Conservation (phyloP, 331 rosid species). For the Quercus tomentella region DNA sequence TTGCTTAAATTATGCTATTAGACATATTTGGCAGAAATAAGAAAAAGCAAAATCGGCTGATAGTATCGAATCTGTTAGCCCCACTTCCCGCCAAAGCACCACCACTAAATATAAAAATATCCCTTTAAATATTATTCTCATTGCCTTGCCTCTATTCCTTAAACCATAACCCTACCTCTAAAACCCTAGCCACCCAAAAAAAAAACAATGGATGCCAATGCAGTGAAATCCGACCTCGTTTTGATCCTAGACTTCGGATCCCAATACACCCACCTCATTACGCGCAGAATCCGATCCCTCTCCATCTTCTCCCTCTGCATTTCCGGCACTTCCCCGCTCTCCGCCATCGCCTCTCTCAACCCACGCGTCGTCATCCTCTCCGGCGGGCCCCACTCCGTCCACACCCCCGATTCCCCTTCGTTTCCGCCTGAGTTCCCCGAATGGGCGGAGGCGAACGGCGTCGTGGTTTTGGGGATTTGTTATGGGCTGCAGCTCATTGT, state of each 20-base stretch:
- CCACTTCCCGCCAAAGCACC: constrained; percentile 19
- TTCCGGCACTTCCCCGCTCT: constrained; percentile 73
- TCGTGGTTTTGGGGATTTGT: constrained; percentile 78
- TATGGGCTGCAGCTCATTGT: constrained; percentile 90
- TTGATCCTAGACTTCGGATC: constrained; percentile 89
- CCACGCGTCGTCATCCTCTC: constrained; percentile 85
- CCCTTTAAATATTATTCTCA: neutral
- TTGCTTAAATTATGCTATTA: too few relatives aligned
- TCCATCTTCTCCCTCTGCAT: constrained; percentile 86
- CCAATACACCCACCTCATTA: constrained; percentile 95
- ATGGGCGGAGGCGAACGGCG: constrained; percentile 69
- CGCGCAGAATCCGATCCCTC: constrained; percentile 86
- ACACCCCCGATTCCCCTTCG: constrained; percentile 64
- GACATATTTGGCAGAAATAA: too few relatives aligned
- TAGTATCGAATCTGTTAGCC: neutral
- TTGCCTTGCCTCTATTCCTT: neutral
- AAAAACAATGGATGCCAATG: constrained; percentile 49
- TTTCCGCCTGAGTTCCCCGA: constrained; percentile 66
- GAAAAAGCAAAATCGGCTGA: too few relatives aligned
- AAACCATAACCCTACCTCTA: constrained; percentile 12
- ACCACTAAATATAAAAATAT: neutral
- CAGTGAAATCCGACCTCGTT: constrained; percentile 65
- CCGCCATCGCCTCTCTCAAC: constrained; percentile 54
- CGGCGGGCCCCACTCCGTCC: constrained; percentile 98
- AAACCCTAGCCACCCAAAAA: constrained; percentile 4